Conservation (phyloP, 176 grass and related monocot species). For the Oryza brachyantha region DNA sequence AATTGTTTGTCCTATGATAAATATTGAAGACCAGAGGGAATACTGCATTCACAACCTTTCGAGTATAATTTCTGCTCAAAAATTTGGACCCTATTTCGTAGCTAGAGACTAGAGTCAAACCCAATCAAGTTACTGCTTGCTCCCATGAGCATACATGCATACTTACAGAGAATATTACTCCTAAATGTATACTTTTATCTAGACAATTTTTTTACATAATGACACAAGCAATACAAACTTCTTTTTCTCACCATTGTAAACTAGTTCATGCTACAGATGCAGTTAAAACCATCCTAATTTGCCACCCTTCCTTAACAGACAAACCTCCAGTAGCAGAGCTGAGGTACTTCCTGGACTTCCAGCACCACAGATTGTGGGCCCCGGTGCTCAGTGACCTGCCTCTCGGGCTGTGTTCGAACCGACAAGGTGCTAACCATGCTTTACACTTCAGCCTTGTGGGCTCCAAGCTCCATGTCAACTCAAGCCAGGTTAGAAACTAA, state of each 20-base stretch:
- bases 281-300: not conserved
- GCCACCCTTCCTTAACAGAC: conserved; percentile 37
- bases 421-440: conserved; percentile 25
- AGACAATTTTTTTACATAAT: not conserved
- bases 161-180: too few species aligned
- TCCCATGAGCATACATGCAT: too few species aligned
- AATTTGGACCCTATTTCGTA: too few species aligned
- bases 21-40: too few species aligned
- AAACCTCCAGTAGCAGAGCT: conserved; percentile 68
- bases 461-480: conserved; percentile 79
- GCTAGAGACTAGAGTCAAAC: too few species aligned
- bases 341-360: conserved; percentile 94
- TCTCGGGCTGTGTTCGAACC: conserved; percentile 66
- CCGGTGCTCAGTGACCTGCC: conserved; percentile 69
- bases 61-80: too few species aligned
- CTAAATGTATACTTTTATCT: not conserved
- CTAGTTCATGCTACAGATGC: not conserved
- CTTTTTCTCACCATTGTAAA: not conserved
- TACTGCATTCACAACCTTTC: too few species aligned
- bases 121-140: too few species aligned
- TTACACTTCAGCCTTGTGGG: conserved; percentile 75
- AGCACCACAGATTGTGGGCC: conserved; percentile 71
- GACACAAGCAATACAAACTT: not conserved
- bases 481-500: conserved; percentile 40
- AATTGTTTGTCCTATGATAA: too few species aligned